Evolutionary conservation across 495 filamentous ascomycete genomes (phyloP).

Genomic region (Pseudoneurospora amorphoporcata): DNA sequence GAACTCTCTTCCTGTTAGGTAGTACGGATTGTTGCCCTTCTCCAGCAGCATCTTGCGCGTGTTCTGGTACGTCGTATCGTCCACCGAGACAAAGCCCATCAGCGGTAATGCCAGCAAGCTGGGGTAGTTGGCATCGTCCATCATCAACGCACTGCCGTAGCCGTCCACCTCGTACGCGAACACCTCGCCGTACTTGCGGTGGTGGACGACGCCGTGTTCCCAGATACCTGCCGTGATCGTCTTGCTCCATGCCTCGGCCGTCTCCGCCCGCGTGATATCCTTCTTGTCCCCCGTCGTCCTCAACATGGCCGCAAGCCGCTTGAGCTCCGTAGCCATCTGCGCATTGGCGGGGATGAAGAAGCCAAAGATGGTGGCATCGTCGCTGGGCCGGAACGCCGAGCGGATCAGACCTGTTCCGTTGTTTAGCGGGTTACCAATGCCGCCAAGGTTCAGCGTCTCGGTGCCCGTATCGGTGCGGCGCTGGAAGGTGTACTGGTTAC

Average conservation of each 20-base stretch:
- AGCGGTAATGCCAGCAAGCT: constrained; percentile 79
- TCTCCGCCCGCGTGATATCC: constrained; percentile 35
- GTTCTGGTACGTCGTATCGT: constrained; percentile 71
- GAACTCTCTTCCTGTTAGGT: constrained; percentile 66
- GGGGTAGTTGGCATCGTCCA: constrained; percentile 97
- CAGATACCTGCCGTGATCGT: constrained; percentile 67
- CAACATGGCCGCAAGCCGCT: constrained; percentile 62
- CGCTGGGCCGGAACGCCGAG: constrained; percentile 91
- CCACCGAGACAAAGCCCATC: constrained; percentile 64
- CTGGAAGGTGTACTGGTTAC: constrained; percentile 80
- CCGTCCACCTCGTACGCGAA: constrained; percentile 97
- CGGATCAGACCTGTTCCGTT: constrained; percentile 75
- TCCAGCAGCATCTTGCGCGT: constrained; percentile 85
- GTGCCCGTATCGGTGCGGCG: constrained; percentile 71
- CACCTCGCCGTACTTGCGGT: constrained; percentile 74
- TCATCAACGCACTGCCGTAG: constrained; percentile 80
- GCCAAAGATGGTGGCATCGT: constrained; percentile 91
- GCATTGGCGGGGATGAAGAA: constrained; percentile 97
- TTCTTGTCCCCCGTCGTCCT: constrained; percentile 42
- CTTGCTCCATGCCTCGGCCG: constrained; percentile 51
- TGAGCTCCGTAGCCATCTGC: constrained; percentile 86
- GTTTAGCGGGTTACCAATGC: constrained; percentile 84
- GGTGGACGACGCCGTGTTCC: constrained; percentile 81
- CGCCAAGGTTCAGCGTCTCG: constrained; percentile 75
- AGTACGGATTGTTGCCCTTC: constrained; percentile 80